phyloP scores from a whole-genome alignment of 129 eudicot species.

The sunflower (Helianthus annuus) region DNA sequence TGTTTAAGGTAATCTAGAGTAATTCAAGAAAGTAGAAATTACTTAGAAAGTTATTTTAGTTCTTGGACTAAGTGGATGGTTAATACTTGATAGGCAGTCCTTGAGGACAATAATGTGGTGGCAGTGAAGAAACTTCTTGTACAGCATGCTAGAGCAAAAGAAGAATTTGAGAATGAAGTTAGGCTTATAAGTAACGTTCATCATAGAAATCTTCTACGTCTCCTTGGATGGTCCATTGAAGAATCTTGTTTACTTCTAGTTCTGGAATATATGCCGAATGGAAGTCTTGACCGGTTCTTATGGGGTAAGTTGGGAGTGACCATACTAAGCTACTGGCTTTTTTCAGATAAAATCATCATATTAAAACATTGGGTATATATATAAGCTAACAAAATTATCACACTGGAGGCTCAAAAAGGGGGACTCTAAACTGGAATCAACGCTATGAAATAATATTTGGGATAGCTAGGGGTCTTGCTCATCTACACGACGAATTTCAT shows the following conservation, averaged over 20 bases:
- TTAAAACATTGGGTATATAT: neutral
- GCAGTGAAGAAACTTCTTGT: slow-evolving; percentile 62
- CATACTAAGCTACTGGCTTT: neutral
- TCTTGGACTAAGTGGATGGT: neutral
- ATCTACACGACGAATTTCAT: slow-evolving; percentile 68
- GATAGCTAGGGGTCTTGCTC: slow-evolving; percentile 66
- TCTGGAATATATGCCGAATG: slow-evolving; percentile 64
- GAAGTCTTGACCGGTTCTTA: slow-evolving; percentile 66
- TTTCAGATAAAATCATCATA: neutral
- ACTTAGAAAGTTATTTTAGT: neutral
- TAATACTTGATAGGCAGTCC: slow-evolving; percentile 39
- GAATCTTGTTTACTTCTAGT: slow-evolving; percentile 67
- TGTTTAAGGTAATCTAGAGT: slow-evolving; percentile 29
- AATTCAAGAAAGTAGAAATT: neutral
- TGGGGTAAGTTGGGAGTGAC: slow-evolving; percentile 45
- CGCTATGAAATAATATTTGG: slow-evolving; percentile 61
- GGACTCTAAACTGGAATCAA: slow-evolving; percentile 58
- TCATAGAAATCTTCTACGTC: slow-evolving; percentile 70
- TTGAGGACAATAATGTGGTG: slow-evolving; percentile 55
- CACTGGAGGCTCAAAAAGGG: slow-evolving; percentile 49
- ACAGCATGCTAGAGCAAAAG: slow-evolving; percentile 40
- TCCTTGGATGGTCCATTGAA: slow-evolving; percentile 58
- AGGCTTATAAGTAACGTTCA: slow-evolving; percentile 69
- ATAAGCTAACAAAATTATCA: slow-evolving; percentile 8
- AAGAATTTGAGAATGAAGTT: slow-evolving; percentile 63